Conservation (phyloP, 768 basidiomycete species). For the Glaciozyma martinii region DNA sequence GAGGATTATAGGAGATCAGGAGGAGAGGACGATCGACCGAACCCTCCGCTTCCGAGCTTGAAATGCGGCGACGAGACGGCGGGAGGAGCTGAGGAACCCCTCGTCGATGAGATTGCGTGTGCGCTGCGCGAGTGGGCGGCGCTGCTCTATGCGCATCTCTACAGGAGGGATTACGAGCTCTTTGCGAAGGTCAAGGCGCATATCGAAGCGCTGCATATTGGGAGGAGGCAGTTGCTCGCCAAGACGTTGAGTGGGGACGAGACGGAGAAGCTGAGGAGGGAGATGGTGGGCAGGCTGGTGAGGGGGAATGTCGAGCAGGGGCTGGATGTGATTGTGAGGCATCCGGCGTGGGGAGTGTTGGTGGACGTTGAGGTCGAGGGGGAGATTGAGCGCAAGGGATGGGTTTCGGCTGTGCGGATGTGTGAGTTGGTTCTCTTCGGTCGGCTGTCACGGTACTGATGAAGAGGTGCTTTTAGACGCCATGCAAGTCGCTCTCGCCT, state of each 20-base stretch:
- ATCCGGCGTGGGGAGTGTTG: constrained; percentile 80
- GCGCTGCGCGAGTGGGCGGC: constrained; percentile 93
- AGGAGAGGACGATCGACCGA: constrained; percentile 48
- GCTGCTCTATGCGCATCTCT: constrained; percentile 82
- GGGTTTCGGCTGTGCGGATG: constrained; percentile 13
- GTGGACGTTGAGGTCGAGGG: constrained; percentile 48
- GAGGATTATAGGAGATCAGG: neutral
- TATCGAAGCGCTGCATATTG: constrained; percentile 81
- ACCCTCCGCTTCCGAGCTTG: constrained; percentile 84
- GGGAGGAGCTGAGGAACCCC: constrained; percentile 70
- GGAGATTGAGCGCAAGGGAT: neutral
- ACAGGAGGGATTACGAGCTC: constrained; percentile 75
- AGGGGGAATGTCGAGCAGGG: constrained; percentile 84
- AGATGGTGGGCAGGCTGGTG: constrained; percentile 79
- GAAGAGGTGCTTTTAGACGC: constrained; percentile 46
- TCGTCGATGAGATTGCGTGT: constrained; percentile 94
- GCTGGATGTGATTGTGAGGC: constrained; percentile 89
- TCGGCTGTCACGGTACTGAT: too few species aligned
- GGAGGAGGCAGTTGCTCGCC: constrained; percentile 80
- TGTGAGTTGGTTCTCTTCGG: constrained; percentile 11
- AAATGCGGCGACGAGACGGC: constrained; percentile 90
- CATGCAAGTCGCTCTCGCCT: constrained; percentile 63
- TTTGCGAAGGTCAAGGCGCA: constrained; percentile 79
- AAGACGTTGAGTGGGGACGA: constrained; percentile 78
- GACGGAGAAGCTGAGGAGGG: constrained; percentile 65